Conservation (phyloP, 129 eudicot species). For the Lonicera japonica region DNA sequence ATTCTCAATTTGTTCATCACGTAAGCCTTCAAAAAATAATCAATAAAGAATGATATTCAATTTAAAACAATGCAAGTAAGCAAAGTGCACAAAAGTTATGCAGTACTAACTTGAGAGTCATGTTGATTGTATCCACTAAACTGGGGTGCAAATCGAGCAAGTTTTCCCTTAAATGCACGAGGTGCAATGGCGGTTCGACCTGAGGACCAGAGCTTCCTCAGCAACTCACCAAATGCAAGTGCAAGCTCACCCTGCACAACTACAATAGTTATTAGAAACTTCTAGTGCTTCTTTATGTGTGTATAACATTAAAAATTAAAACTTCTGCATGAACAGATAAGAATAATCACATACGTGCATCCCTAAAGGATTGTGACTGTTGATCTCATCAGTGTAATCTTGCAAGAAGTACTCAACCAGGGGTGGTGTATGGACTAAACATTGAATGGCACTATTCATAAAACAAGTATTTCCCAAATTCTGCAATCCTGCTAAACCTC, state of each 20-base stretch:
- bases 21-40: too few species aligned
- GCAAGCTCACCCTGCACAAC: constrained; percentile 95
- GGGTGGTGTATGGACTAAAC: constrained; percentile 90
- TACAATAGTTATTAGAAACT: constrained; percentile 16
- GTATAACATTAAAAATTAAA: neutral
- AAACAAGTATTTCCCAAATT: constrained; percentile 97
- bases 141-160: constrained; percentile 98
- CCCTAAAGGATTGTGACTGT: constrained; percentile 85
- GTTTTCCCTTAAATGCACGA: constrained; percentile 90
- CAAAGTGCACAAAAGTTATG: neutral
- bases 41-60: too few species aligned
- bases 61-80: neutral
- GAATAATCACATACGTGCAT: constrained; percentile 58
- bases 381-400: constrained; percentile 83
- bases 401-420: constrained; percentile 77
- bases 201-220: constrained; percentile 93
- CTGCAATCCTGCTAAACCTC: constrained; percentile 91
- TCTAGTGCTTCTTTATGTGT: neutral
- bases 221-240: constrained; percentile 83
- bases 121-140: constrained; percentile 99
- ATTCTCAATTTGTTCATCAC: too few species aligned
- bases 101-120: constrained; percentile 86
- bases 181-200: constrained; percentile 78
- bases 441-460: constrained; percentile 95
- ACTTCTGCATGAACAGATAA: constrained; percentile 2